Evolutionary conservation across 2,329 filamentous ascomycete genomes (phyloP).

Genomic region (Penicillium sp.): DNA sequence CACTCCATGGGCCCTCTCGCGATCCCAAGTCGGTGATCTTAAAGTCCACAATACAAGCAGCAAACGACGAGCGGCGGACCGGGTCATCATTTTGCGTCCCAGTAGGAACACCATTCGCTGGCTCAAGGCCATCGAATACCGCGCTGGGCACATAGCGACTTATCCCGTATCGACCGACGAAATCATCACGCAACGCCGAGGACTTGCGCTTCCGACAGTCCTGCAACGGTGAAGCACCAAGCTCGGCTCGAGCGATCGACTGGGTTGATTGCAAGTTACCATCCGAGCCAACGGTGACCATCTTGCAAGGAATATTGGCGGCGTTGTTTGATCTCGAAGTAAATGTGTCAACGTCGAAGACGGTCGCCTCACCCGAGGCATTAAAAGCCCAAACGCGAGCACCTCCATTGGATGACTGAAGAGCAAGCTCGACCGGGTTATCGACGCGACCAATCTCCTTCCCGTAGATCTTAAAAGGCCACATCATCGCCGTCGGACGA

Average conservation of each 20-base stretch:
- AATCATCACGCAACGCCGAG: constrained; percentile 19
- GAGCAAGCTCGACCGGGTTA: constrained; percentile 51
- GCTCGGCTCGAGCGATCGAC: constrained; percentile 16
- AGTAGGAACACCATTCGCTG: constrained; percentile 1
- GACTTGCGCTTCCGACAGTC: constrained; percentile 30
- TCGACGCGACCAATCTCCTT: constrained; percentile 48
- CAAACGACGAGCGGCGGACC: constrained; percentile 31
- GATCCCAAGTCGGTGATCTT: constrained; percentile 32
- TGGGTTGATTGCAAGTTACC: constrained; percentile 25
- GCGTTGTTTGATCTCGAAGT: constrained; percentile 13
- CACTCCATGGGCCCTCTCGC: constrained; percentile 24
- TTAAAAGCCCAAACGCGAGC: constrained; percentile 56
- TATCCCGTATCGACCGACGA: constrained; percentile 24
- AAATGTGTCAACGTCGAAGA: constrained; percentile 47
- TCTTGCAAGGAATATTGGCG: constrained; percentile 23
- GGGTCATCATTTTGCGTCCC: constrained; percentile 2
- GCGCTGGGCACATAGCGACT: constrained; percentile 11
- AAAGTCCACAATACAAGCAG: constrained; percentile 38
- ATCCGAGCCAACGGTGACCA: constrained; percentile 25
- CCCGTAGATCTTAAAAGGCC: constrained; percentile 53
- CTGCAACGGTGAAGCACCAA: constrained; percentile 5
- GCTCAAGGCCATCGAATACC: constrained; percentile 5
- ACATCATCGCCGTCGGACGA: constrained; percentile 39
- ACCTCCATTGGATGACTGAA: constrained; percentile 43
- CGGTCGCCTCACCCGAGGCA: constrained; percentile 43